phyloP scores from a whole-genome alignment of 441 rosid genomes.

The Adansonia gregorii region DNA sequence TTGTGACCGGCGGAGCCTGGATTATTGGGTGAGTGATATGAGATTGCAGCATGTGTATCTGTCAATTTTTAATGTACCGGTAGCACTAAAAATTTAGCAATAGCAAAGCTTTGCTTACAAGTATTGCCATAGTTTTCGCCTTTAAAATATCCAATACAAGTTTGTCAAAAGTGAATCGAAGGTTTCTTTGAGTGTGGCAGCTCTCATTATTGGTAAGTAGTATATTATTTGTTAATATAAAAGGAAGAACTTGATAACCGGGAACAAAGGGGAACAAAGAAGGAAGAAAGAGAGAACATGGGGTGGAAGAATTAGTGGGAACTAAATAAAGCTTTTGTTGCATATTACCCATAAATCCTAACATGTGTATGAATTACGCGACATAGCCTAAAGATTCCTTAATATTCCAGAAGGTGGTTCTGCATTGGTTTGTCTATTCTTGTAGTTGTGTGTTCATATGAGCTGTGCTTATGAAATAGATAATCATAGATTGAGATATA shows the following conservation, averaged over 20 bases:
- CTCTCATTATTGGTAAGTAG: not conserved
- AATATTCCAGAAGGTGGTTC: constrained; percentile 10
- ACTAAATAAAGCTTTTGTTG: not conserved
- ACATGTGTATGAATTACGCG: not conserved
- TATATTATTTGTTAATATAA: not conserved
- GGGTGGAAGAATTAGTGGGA: not conserved
- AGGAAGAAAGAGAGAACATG: not conserved
- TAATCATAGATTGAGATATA: not conserved
- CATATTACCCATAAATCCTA: not conserved
- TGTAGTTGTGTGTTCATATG: not conserved
- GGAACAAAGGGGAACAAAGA: not conserved
- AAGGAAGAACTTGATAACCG: not conserved
- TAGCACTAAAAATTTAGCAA: not conserved
- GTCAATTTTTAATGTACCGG: not conserved
- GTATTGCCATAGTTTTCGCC: not conserved
- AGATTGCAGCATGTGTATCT: constrained; percentile 17
- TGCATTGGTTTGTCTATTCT: not conserved
- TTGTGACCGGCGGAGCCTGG: constrained; percentile 99
- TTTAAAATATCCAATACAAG: not conserved
- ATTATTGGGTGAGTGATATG: constrained; percentile 75
- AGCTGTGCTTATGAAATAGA: constrained; percentile 1
- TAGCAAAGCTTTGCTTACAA: not conserved
- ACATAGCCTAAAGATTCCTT: constrained; percentile 7
- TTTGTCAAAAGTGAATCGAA: not conserved
- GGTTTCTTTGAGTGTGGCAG: not conserved